Evolutionary conservation across 1,284 basidiomycete species (phyloP).

Genomic region (Boletus sp.): DNA sequence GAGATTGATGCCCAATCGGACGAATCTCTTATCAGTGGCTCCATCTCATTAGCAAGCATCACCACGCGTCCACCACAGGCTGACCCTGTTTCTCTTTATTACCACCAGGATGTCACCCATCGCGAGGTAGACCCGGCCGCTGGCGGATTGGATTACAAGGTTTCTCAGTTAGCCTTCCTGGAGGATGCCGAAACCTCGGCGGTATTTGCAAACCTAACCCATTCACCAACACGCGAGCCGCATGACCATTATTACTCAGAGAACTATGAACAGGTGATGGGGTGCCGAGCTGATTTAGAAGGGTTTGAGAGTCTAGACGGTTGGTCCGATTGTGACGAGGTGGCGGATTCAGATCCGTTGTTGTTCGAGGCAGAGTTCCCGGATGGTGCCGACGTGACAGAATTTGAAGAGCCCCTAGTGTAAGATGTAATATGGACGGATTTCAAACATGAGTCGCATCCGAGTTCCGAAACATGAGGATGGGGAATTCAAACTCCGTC

Average conservation of each 20-base stretch:
- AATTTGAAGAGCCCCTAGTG: slow-evolving; percentile 10
- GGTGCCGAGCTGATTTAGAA: slow-evolving; percentile 4
- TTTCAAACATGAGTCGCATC: slow-evolving; percentile 25
- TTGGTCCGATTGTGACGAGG: slow-evolving; percentile 7
- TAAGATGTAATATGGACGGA: slow-evolving; percentile 11
- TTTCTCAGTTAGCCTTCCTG: slow-evolving; percentile 16
- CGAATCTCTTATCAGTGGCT: slow-evolving; percentile 28
- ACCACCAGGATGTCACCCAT: slow-evolving; percentile 10
- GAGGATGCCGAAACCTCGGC: slow-evolving; percentile 20
- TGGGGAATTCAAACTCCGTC: slow-evolving; percentile 21
- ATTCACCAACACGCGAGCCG: slow-evolving; percentile 7
- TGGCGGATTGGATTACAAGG: slow-evolving; percentile 8
- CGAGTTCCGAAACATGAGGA: slow-evolving; percentile 30
- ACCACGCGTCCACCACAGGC: slow-evolving; percentile 15
- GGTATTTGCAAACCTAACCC: slow-evolving; percentile 3
- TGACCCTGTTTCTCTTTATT: slow-evolving; percentile 16
- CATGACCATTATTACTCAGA: slow-evolving; percentile 7
- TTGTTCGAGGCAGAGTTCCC: slow-evolving; percentile 16
- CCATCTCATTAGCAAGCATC: slow-evolving; percentile 16
- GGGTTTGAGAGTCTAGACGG: slow-evolving; percentile 15
- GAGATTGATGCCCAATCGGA: slow-evolving; percentile 18
- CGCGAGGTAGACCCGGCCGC: slow-evolving; percentile 10
- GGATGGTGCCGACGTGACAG: slow-evolving; percentile 5
- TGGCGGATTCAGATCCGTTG: slow-evolving; percentile 18
- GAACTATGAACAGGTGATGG: slow-evolving; percentile 17